Conservation (phyloP, 192 early-diverging fungal species). For the Backusella westeae region DNA sequence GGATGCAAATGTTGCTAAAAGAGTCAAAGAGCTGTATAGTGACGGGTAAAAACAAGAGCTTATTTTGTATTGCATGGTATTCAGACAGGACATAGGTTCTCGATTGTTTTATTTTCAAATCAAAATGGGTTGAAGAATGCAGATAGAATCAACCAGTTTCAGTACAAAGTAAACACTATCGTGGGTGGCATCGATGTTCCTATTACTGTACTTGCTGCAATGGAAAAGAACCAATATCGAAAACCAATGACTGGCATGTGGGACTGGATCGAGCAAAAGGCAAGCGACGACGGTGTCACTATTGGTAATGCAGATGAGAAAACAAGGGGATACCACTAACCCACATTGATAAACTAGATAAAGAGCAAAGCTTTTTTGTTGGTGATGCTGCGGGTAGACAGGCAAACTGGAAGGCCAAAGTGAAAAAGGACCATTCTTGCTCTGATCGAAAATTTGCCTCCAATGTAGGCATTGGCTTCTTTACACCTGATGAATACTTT, state of each 20-base stretch:
- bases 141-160: constrained; percentile 46
- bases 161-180: constrained; percentile 44
- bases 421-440: constrained; percentile 75
- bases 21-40: constrained; percentile 57
- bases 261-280: constrained; percentile 47
- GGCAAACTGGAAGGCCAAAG: constrained; percentile 56
- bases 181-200: constrained; percentile 45
- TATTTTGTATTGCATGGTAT: not conserved
- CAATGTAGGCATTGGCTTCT: constrained; percentile 71
- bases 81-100: constrained; percentile 39
- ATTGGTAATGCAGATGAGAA: constrained; percentile 32
- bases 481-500: constrained; percentile 83
- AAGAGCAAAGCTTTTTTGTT: constrained; percentile 69
- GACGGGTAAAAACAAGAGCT: constrained; percentile 54
- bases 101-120: constrained; percentile 76
- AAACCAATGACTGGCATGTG: constrained; percentile 77
- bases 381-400: constrained; percentile 93
- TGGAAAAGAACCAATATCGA: constrained; percentile 64
- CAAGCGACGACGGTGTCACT: constrained; percentile 33
- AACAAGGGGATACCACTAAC: not conserved
- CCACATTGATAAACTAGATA: constrained; percentile 41
- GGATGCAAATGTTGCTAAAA: constrained; percentile 52
- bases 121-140: constrained; percentile 59
- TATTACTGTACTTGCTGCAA: constrained; percentile 71
- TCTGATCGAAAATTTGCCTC: constrained; percentile 83